A percentile compares a stretch with the other conserved stretches of the same genome.
Conservation (phyloP, 768 basidiomycete species). For the Rhizopogon salebrosus region DNA sequence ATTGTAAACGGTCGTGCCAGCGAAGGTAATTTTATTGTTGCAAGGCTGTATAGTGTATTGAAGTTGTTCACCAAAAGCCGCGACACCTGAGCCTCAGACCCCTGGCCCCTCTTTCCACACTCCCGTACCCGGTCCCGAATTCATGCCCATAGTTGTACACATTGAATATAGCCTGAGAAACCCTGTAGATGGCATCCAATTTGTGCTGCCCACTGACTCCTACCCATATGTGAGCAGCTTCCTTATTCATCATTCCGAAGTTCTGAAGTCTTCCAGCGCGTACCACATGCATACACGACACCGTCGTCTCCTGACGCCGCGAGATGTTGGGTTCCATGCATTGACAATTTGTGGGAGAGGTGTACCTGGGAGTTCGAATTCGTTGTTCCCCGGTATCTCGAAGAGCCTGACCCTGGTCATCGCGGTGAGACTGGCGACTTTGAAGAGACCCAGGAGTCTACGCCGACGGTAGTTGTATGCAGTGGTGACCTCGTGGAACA, state of each 20-base stretch:
- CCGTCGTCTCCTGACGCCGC: slow-evolving; percentile 86
- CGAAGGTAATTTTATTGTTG: slow-evolving; percentile 41
- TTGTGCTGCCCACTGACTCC: slow-evolving; percentile 75
- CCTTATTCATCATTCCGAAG: slow-evolving; percentile 1
- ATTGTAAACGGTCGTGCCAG: slow-evolving; percentile 39
- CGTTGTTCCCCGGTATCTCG: slow-evolving; percentile 80
- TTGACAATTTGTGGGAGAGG: slow-evolving; percentile 92
- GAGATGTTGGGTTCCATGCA: slow-evolving; percentile 98
- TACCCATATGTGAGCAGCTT: slow-evolving; percentile 70
- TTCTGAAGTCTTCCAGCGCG: slow-evolving; percentile 49
- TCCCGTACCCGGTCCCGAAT: slow-evolving; percentile 50
- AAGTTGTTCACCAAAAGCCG: slow-evolving; percentile 35
- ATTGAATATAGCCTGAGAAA: slow-evolving; percentile 80
- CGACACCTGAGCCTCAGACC: slow-evolving; percentile 82
- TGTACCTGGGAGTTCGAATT: slow-evolving; percentile 99
- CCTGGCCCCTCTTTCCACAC: slow-evolving; percentile 37
- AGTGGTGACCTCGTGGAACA: slow-evolving; percentile 95
- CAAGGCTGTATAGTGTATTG: slow-evolving; percentile 1
- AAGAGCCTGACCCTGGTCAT: slow-evolving; percentile 39
- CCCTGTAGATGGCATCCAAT: slow-evolving; percentile 82
- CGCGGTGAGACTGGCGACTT: slow-evolving; percentile 39
- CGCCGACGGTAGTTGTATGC: slow-evolving; percentile 83
- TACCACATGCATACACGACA: slow-evolving; percentile 90
- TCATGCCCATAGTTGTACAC: slow-evolving; percentile 67
- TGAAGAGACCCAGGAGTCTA: slow-evolving; percentile 49